These are phyloP conservation scores for Begonia loranthoides DNA, from an alignment of 306 rosid species.

Conservation along the genomic window DNA sequence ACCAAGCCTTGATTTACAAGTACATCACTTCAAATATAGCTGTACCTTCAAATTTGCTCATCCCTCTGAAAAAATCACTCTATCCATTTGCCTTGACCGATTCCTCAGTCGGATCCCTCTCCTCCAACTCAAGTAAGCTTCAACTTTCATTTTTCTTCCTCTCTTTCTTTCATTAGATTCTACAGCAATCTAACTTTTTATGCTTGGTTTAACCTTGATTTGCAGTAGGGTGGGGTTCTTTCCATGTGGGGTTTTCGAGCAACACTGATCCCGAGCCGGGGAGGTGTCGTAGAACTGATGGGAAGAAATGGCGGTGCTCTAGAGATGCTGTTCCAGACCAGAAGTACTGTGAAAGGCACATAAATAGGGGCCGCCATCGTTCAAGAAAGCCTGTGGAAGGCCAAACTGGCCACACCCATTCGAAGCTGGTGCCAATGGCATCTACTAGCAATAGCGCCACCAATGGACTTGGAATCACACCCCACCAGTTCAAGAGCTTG, in stretches of 20 bases:
- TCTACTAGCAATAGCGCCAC: conserved; percentile 17
- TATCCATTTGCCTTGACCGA: conserved; percentile 26
- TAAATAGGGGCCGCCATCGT: conserved; percentile 58
- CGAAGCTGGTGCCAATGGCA: conserved; percentile 15
- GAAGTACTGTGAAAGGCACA: conserved; percentile 50
- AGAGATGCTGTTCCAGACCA: conserved; percentile 48
- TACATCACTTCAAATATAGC: conserved; percentile 34
- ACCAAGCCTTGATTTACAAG: conserved; percentile 56
- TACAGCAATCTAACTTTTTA: too few species aligned
- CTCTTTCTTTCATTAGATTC: too few species aligned
- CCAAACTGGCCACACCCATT: conserved; percentile 36
- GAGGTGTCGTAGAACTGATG: conserved; percentile 54
- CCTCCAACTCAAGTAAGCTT: conserved; percentile 29
- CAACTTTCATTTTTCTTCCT: neutral
- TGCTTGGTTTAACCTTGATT: too few species aligned
- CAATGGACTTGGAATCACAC: conserved; percentile 9
- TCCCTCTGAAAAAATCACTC: conserved; percentile 35
- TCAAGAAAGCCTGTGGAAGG: conserved; percentile 73
- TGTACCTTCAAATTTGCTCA: conserved; percentile 38
- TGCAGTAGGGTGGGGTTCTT: conserved; percentile 39
- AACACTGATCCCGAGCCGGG: conserved; percentile 46
- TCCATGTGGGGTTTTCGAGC: conserved; percentile 35
- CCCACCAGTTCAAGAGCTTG: conserved; percentile 26
- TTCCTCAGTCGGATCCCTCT: conserved; percentile 17
- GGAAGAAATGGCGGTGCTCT: conserved; percentile 59